A percentile compares a stretch with the other conserved stretches of the same genome.
Evolutionary conservation across 1,139 yeast genomes (phyloP).

Genomic region (Lodderomyces metapsilosis): DNA sequence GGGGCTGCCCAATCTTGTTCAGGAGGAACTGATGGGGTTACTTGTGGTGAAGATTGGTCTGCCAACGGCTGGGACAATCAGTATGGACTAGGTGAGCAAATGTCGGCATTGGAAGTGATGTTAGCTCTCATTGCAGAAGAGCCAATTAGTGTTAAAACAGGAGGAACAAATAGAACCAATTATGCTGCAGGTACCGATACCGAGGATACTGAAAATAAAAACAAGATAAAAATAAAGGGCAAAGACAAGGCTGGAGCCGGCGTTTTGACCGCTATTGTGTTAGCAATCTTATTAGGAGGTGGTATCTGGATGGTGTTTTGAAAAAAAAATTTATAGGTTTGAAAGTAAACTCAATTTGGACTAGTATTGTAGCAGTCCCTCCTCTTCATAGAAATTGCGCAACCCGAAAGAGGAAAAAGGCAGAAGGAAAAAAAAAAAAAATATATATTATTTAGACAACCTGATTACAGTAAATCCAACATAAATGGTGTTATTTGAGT

Average conservation of each 20-base stretch:
- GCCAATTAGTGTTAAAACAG: constrained; percentile 40
- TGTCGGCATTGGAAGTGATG: constrained; percentile 71
- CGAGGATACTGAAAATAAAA: constrained; percentile 25
- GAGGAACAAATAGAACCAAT: constrained; percentile 47
- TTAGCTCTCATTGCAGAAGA: constrained; percentile 30
- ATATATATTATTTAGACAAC: too few species aligned
- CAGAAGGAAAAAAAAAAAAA: constrained; percentile 1
- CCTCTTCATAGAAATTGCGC: neutral
- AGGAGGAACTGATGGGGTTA: constrained; percentile 74
- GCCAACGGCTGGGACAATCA: constrained; percentile 57
- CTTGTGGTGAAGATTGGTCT: constrained; percentile 73
- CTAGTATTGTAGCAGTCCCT: too few species aligned
- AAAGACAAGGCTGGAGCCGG: constrained; percentile 52
- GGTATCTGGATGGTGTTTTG: constrained; percentile 47
- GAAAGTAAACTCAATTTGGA: neutral
- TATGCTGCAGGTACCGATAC: constrained; percentile 46
- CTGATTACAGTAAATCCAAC: neutral
- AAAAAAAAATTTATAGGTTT: neutral
- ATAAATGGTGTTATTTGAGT: constrained; percentile 41
- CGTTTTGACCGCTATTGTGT: constrained; percentile 42
- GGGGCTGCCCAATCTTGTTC: constrained; percentile 72
- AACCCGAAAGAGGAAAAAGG: neutral
- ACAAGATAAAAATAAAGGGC: constrained; percentile 28
- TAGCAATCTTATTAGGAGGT: constrained; percentile 37
- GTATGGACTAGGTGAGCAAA: constrained; percentile 79